Conservation (phyloP, 1,284 basidiomycete genomes). For the Bjerkandera adusta region DNA sequence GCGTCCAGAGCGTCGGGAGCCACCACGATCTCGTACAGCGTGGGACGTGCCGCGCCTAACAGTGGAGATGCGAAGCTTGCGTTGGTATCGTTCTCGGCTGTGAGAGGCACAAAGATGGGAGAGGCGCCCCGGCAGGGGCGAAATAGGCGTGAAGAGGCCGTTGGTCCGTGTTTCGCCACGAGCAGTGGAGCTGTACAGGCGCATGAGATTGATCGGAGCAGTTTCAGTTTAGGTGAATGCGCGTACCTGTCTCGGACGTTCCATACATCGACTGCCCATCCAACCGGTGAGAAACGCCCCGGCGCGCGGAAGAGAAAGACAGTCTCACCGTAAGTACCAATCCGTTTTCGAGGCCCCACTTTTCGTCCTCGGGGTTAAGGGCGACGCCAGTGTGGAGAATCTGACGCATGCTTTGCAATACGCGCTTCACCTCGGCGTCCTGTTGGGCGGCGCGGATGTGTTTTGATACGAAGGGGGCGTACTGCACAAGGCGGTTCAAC, state of each 20-base stretch:
- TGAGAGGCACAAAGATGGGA: not conserved
- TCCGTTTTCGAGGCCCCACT: conserved; percentile 13
- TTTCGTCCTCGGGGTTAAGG: conserved; percentile 16
- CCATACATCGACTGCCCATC: conserved; percentile 7
- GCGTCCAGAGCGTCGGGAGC: conserved; percentile 11
- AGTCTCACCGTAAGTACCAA: conserved; percentile 9
- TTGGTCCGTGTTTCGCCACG: not conserved
- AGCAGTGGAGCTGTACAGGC: conserved; percentile 10
- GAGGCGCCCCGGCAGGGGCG: not conserved
- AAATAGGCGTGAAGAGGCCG: conserved; percentile 9
- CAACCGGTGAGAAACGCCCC: not conserved
- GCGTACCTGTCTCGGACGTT: conserved; percentile 15
- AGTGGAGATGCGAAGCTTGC: not conserved
- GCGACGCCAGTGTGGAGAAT: conserved; percentile 15
- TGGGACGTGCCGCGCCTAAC: not conserved
- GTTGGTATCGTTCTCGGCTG: not conserved
- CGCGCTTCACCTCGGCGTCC: not conserved
- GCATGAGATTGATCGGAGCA: no score
- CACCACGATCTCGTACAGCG: conserved; percentile 17
- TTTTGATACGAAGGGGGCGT: conserved; percentile 15
- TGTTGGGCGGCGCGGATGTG: conserved; percentile 12
- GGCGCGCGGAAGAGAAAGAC: no score
- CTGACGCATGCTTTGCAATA: conserved; percentile 9
- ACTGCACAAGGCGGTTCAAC: conserved; percentile 13
- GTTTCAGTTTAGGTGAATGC: no score